Evolutionary conservation across 805 yeast species (phyloP), one percentile per base, ranked within the genome.

Genomic region (Starmerella stigmatis): DNA sequence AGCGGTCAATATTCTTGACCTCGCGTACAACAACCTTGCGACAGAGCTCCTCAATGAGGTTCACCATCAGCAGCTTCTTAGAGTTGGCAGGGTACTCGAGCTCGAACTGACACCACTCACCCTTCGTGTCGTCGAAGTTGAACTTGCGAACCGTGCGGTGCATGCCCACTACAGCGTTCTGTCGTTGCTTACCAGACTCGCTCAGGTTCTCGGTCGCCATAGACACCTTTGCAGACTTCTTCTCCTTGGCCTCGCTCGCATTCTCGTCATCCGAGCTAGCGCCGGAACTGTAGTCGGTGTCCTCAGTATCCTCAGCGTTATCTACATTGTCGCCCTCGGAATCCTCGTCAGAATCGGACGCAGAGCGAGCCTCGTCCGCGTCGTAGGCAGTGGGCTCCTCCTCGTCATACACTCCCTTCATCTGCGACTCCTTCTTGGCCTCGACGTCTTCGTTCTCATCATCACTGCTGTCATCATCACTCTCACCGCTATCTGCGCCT

Each of bases 61-160:
- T 92, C 45, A 92, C 96, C 98, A 92, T 89, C 71, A 92, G 76
- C 63, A 92, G 70, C 72, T 92, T 92, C 68, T 86, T 89, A 22
- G 94, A 79, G 33, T 80, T 83, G 22, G 92, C 86, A 39, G 85
- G 78, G 55, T 86, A 73, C 60, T 83, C 88, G 46, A 92, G 64
- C 61, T 77, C 79, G 64, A 94, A 85, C 63, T 82, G 83, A 70
- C 97, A 88, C 96, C 96, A 89, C 57, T 77, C 74, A 50, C 97
- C 97, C 35, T 70, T 60, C 21, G 68, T 77, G 62, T 89, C 96
- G 66, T 92, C 99, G 61, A 88, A 94, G 65, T 84, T 79, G 69
- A 83, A 89, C 60, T 76, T 74, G 47, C 84, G 72, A 52, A 89
- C 76, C 60, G 81, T 76, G 57, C 75, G 73, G 63, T 84, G 88